Evolutionary conservation across 2,329 filamentous ascomycete genomes (phyloP), one percentile per base, ranked within the genome.

Genomic region (Monilinia fructicola): DNA sequence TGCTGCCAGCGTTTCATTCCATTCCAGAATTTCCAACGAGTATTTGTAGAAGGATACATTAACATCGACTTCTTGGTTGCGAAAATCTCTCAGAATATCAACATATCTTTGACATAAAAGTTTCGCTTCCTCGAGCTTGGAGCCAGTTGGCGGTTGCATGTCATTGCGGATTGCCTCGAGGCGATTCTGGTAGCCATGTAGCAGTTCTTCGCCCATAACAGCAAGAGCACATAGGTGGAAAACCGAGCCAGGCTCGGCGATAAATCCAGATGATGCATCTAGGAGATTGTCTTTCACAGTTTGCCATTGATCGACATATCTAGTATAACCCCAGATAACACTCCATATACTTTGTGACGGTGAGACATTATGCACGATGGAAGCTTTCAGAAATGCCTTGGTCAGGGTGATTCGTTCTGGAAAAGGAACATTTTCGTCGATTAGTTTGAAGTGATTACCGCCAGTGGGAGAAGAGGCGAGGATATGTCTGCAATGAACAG

Each of bases 21-120:
- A 60, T 48, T 69, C 69, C 35, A 70, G 56, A 2, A 72, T 67
- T 26, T 70, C 67, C 26, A 71, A 38, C 23, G 71, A 67, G 31
- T 71, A 59, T 62, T 68, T 71, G 40, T 72, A 72, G 26, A 69
- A 68, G 7, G 65, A 67, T 38, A 68, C 60, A 28, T 71, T 67
- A 12, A 69, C 63, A 40, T 58, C 65, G 12, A 64, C 44, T 6
- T 64, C 61, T 21, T 65, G 56, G 46, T 69, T 38, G n/a, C 67
- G 54, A 46, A 67, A 71, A 40, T 71, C 70, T 40, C 67, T 66
- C 7, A 72, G n/a, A 28, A 71, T 69, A n/a, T 60, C 23, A 14
- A 72, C 31, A 42, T 69, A 71, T 14, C 65, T 64, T 55, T 54
- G 61, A 52, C 67, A 58, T 54, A 61, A 26, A 61, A 10, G 12